Evolutionary conservation across 2,329 filamentous ascomycete genomes (phyloP).

Genomic region (Hymenoscyphus repandus): DNA sequence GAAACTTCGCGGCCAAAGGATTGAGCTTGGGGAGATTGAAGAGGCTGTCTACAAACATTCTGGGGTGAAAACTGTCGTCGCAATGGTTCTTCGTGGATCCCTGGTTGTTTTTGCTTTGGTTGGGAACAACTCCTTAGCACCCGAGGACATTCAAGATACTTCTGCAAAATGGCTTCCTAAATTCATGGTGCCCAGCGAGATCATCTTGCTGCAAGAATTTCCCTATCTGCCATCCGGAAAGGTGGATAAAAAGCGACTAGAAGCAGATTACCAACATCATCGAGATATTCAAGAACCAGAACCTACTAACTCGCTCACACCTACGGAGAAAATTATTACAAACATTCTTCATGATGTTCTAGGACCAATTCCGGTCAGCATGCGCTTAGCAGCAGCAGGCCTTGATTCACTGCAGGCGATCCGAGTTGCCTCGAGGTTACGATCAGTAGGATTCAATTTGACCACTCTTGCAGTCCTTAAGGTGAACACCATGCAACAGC

Average conservation of each 20-base stretch:
- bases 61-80: conserved; percentile 61
- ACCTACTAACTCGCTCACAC: conserved; percentile 24
- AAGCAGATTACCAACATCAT: conserved; percentile 45
- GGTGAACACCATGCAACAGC: conserved; percentile 41
- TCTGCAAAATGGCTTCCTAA: conserved; percentile 73
- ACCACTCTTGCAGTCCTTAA: conserved; percentile 58
- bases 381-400: conserved; percentile 48
- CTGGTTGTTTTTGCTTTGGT: conserved; percentile 65
- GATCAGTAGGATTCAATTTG: conserved; percentile 48
- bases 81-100: conserved; percentile 59
- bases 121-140: conserved; percentile 29
- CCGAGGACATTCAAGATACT: conserved; percentile 44
- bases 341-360: conserved; percentile 22
- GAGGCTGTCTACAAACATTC: conserved; percentile 57
- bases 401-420: conserved; percentile 64
- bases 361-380: conserved; percentile 22
- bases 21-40: conserved; percentile 76
- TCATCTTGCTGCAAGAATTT: conserved; percentile 59
- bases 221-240: conserved; percentile 81
- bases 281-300: conserved; percentile 10
- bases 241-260: conserved; percentile 63
- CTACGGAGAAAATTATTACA: conserved; percentile 16
- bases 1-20: conserved; percentile 77
- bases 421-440: conserved; percentile 58
- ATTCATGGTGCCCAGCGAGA: conserved; percentile 77